A percentile compares a stretch with the other conserved stretches of the same genome.
phyloP scores from a whole-genome alignment of 441 rosid genomes.

The Omphalea diandra region DNA sequence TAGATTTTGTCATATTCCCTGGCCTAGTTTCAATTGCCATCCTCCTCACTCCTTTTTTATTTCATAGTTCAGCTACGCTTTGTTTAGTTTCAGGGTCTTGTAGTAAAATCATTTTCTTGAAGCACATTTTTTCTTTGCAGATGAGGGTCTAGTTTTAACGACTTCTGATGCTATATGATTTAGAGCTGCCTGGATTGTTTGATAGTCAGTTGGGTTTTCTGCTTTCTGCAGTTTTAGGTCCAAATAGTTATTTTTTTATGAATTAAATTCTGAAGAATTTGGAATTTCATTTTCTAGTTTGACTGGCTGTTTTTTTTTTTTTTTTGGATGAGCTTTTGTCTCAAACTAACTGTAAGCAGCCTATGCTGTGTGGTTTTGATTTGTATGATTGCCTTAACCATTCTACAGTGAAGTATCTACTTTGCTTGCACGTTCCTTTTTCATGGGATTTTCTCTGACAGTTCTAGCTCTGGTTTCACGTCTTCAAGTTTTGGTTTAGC shows the following conservation, averaged over 20 bases:
- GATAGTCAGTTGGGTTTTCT: neutral
- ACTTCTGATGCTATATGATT: neutral
- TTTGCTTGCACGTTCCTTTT: constrained; percentile 81
- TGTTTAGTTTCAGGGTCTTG: constrained; percentile 1
- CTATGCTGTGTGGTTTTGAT: neutral
- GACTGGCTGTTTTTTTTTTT: neutral
- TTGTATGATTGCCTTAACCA: constrained; percentile 34
- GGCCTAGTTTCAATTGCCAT: neutral
- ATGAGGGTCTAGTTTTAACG: neutral
- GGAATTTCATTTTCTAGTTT: neutral
- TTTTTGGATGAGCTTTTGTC: neutral
- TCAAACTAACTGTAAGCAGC: neutral
- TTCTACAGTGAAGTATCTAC: constrained; percentile 55
- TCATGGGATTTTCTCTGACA: constrained; percentile 69
- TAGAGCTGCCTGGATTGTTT: neutral
- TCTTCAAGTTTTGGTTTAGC: constrained; percentile 77
- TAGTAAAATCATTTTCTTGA: neutral
- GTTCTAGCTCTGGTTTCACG: constrained; percentile 80
- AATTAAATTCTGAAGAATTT: neutral
- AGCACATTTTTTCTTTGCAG: neutral
- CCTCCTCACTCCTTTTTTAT: neutral
- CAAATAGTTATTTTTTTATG: neutral
- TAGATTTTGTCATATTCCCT: neutral
- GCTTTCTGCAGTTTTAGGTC: neutral
- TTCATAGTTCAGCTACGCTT: neutral